Percentiles rank a stretch among this genome's conserved stretches.
These are phyloP conservation scores for Sistotremastrum suecicum DNA, from an alignment of 768 basidiomycete species.

Conservation along the genomic window DNA sequence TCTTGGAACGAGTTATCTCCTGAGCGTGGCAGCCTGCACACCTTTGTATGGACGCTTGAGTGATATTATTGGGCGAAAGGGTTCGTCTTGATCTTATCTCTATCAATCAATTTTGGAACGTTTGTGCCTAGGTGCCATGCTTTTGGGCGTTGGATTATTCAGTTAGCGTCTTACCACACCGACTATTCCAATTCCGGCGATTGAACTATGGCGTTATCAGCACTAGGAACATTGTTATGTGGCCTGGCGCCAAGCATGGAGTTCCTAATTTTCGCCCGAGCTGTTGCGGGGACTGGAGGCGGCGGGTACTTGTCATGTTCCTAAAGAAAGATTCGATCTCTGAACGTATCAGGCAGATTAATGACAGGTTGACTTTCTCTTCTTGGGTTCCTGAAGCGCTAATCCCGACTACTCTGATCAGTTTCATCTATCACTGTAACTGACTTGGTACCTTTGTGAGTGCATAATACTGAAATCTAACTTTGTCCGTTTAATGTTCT, in stretches of 20 bases:
- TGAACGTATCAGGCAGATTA: slow-evolving; percentile 30
- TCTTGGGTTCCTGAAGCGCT: no score
- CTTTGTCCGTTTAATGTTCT: slow-evolving; percentile 1
- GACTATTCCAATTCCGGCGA: not conserved
- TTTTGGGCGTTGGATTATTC: slow-evolving; percentile 73
- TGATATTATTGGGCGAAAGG: slow-evolving; percentile 7
- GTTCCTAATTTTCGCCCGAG: slow-evolving; percentile 62
- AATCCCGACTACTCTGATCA: slow-evolving; percentile 16
- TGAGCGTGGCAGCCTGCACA: slow-evolving; percentile 84
- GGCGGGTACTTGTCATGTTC: slow-evolving; percentile 41
- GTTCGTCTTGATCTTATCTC: no score
- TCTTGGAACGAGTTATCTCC: slow-evolving; percentile 77
- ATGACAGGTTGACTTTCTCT: slow-evolving; percentile 51
- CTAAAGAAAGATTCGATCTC: not conserved
- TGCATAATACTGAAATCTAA: slow-evolving; percentile 3
- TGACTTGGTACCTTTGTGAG: slow-evolving; percentile 81
- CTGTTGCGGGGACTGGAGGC: slow-evolving; percentile 85
- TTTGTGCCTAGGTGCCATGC: slow-evolving; percentile 65
- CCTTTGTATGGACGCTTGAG: slow-evolving; percentile 52
- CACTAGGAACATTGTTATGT: slow-evolving; percentile 68
- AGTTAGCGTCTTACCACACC: slow-evolving; percentile 27
- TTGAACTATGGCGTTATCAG: slow-evolving; percentile 1
- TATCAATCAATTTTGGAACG: no score
- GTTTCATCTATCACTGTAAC: slow-evolving; percentile 75
- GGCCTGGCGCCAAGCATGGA: slow-evolving; percentile 83